Conservation (phyloP, 805 yeast species). For the Ogataea zsoltii region DNA sequence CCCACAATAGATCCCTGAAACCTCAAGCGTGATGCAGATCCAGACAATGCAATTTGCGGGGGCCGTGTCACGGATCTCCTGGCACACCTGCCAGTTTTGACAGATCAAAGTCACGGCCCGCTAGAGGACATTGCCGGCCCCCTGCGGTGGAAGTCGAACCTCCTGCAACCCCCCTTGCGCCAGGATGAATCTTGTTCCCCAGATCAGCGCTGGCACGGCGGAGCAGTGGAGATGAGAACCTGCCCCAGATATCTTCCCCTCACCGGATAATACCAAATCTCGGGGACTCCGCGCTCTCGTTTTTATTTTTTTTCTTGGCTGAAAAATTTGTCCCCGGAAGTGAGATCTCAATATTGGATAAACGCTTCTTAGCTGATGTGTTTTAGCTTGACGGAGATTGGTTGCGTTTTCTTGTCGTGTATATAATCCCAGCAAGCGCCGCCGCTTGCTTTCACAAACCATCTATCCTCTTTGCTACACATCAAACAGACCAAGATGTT, state of each 20-base stretch:
- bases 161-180: too few relatives aligned
- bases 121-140: too few relatives aligned
- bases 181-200: too few relatives aligned
- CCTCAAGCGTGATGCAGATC: too few relatives aligned
- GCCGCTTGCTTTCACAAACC: neutral
- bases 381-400: neutral
- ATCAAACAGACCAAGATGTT: neutral
- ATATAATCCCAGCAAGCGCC: neutral
- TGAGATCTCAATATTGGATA: neutral
- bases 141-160: too few relatives aligned
- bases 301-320: neutral
- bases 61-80: too few relatives aligned
- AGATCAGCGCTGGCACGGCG: too few relatives aligned
- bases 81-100: too few relatives aligned
- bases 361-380: neutral
- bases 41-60: too few relatives aligned
- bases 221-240: too few relatives aligned
- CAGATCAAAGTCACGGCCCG: too few relatives aligned
- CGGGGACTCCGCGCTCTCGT: neutral
- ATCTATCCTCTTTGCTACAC: neutral
- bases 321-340: neutral
- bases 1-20: too few relatives aligned
- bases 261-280: neutral
- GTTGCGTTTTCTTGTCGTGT: neutral
- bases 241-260: neutral